Conservation (phyloP, 1,284 basidiomycete species). For the Phaffia rhodozyma region DNA sequence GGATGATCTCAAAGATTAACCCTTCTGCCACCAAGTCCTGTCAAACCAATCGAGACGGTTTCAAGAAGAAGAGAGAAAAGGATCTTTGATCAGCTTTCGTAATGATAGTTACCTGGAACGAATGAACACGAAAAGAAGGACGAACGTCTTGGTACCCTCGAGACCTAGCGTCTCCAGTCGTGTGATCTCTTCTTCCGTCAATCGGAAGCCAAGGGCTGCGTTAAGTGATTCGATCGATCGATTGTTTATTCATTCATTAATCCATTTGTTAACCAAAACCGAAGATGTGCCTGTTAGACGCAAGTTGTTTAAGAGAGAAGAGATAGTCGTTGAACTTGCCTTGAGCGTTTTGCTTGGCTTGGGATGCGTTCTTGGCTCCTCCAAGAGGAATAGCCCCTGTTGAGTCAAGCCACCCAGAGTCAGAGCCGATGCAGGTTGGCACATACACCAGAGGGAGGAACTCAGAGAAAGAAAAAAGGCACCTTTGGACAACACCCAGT, state of each 20-base stretch:
- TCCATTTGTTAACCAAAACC: not conserved
- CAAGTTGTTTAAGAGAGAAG: not conserved
- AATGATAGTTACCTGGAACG: not conserved
- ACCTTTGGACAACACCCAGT: constrained; percentile 34
- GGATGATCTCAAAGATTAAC: no score
- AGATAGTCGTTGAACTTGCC: not conserved
- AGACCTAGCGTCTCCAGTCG: constrained; percentile 6
- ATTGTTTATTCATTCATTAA: no score
- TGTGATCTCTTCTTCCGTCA: not conserved
- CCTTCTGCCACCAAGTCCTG: no score
- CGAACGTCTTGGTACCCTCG: constrained; percentile 11
- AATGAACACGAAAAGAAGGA: not conserved
- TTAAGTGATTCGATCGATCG: no score
- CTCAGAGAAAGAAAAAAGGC: not conserved
- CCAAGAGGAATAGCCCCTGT: constrained; percentile 31
- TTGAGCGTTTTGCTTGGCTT: constrained; percentile 24
- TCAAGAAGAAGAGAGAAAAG: no score
- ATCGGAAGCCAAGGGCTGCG: constrained; percentile 10
- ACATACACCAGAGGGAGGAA: not conserved
- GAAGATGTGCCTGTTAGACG: not conserved
- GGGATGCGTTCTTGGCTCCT: constrained; percentile 31
- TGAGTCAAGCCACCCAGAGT: not conserved
- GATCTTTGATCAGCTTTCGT: no score
- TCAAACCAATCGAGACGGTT: no score
- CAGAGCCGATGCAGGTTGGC: not conserved